Conservation (phyloP, 2,329 filamentous ascomycete genomes). For the Aspergillus fijiensis region DNA sequence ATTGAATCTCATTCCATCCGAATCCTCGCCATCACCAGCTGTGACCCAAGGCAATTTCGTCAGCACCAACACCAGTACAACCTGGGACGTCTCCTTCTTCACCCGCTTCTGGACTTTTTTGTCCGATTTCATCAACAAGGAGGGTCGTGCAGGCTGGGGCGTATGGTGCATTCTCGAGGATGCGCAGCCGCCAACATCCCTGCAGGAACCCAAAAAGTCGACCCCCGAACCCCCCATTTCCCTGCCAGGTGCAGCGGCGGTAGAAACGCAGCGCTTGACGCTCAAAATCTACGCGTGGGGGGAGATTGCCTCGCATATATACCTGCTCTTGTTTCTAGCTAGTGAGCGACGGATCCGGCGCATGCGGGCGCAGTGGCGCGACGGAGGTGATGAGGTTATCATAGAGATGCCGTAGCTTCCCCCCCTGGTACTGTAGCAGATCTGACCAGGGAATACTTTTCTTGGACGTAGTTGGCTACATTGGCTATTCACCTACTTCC, state of each 20-base stretch:
- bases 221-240: not conserved
- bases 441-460: too few relatives aligned
- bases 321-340: conserved; percentile 70
- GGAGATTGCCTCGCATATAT: conserved; percentile 68
- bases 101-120: conserved; percentile 45
- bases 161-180: conserved; percentile 43
- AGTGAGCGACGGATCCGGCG: conserved; percentile 63
- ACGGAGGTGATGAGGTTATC: conserved; percentile 58
- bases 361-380: conserved; percentile 65
- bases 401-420: conserved; percentile 48
- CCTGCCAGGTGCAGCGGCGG: not conserved
- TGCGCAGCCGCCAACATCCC: not conserved
- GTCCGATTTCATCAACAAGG: conserved; percentile 34
- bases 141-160: conserved; percentile 47
- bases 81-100: conserved; percentile 38
- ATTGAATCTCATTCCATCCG: conserved; percentile 52
- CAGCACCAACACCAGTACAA: not conserved
- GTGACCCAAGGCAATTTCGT: not conserved
- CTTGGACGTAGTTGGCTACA: too few relatives aligned
- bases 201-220: not conserved
- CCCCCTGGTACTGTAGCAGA: too few relatives aligned
- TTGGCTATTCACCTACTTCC: too few relatives aligned
- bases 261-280: conserved; percentile 29
- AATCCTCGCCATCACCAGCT: not conserved
- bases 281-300: conserved; percentile 79